Evolutionary conservation across 2,329 filamentous ascomycete genomes (phyloP).

Genomic region (Stachybotrys echinatus): DNA sequence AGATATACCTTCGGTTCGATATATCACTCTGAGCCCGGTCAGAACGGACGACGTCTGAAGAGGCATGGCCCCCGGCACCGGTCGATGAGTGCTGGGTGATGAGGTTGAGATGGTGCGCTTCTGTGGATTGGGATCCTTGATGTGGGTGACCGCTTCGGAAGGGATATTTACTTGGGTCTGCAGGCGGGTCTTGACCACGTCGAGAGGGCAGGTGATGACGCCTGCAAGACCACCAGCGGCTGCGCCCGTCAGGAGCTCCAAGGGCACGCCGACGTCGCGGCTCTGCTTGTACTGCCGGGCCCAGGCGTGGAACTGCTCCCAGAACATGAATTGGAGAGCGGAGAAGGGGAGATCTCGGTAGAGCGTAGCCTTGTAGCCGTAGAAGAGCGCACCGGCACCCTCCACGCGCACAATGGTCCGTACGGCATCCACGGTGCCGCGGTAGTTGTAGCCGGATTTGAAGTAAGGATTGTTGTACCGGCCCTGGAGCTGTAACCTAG

Average conservation of each 20-base stretch:
- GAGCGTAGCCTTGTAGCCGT: constrained; percentile 95
- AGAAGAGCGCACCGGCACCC: constrained; percentile 80
- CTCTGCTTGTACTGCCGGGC: constrained; percentile 74
- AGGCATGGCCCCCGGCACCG: constrained; percentile 70
- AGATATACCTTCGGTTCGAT: constrained; percentile 77
- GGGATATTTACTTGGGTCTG: constrained; percentile 74
- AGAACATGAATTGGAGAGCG: constrained; percentile 95
- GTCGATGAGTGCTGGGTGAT: constrained; percentile 77
- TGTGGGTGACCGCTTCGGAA: constrained; percentile 16
- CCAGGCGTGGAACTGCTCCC: constrained; percentile 85
- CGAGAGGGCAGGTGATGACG: constrained; percentile 89
- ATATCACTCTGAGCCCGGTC: constrained; percentile 80
- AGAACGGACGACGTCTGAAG: constrained; percentile 88
- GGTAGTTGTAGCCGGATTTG: constrained; percentile 93
- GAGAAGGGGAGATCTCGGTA: constrained; percentile 94
- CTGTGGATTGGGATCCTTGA: constrained; percentile 39
- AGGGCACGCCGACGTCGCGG: constrained; percentile 74
- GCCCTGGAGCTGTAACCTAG: constrained; percentile 90
- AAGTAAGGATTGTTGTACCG: constrained; percentile 94
- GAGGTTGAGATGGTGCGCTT: constrained; percentile 82
- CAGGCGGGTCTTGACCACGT: constrained; percentile 94
- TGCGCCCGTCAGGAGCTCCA: constrained; percentile 87
- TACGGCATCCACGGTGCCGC: constrained; percentile 74
- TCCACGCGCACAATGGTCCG: constrained; percentile 80
- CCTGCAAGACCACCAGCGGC: constrained; percentile 89